Evolutionary conservation across 2,329 filamentous ascomycete species (phyloP), one percentile per base, ranked within the genome.

Genomic region (Aspergillus sp.): DNA sequence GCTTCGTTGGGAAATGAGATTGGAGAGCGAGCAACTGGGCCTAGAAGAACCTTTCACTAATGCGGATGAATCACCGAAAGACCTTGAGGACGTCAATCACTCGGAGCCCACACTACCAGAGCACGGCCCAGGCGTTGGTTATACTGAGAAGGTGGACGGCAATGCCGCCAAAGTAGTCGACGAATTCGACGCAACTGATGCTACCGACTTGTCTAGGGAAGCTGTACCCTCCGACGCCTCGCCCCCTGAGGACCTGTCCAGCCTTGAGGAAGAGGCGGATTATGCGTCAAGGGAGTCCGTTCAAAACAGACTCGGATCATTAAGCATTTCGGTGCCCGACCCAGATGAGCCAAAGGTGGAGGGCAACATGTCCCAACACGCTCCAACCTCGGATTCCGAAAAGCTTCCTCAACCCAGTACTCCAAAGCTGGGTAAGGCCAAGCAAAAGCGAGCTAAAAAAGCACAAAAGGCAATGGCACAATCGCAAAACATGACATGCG

Each of bases 1-100:
- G 55, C 73, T 99, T 36, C 85, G 85, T 63, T 81, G 84, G 64
- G 87, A 94, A 68, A 96, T 99, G 91, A 83, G 81, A 61, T 85
- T 87, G 61, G 89, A 99, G 64, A 88, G 92, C 63, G 77, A 78
- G 44, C 78, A 85, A 45, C 70, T 60, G 42, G 52, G 66, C 50
- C 23, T 70, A 45, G 53, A 53, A 42, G 49, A 59, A 20, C 32
- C 47, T 49, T 20, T 25, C 23, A 16, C 9, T 43, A 2, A 17
- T 43, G 17, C 20, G 20, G 16, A 43, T 43, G 20, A 32, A 19
- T 14, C 43, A 34, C 43, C 19, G 13, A 5, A 13, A 21, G 10
- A 20, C 40, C 14, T 11, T 43, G 40, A 43, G 14, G 10, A 36
- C 7, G 34, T n/a, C 34, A 38, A 38, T 38, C 14, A 38, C 34